phyloP scores from a whole-genome alignment of 2,329 filamentous ascomycete genomes.

The Tolypocladium guangdongense region DNA sequence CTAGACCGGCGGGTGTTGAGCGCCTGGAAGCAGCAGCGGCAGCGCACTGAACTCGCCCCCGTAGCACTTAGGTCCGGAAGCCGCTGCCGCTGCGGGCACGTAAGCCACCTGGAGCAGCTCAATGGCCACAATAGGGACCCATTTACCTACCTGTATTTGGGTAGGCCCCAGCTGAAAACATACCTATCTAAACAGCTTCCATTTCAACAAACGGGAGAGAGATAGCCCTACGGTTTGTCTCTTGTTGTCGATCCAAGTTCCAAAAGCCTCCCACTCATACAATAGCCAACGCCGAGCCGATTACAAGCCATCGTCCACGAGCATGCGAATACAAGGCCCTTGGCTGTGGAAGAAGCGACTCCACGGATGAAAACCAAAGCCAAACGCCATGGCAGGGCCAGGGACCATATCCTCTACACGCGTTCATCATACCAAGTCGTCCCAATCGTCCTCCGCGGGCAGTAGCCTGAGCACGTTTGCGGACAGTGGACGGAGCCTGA shows the following conservation, averaged over 20 bases:
- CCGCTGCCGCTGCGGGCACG: not conserved
- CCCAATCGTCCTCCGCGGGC: slow-evolving; percentile 8
- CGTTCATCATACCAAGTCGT: slow-evolving; percentile 7
- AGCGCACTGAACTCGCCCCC: not conserved
- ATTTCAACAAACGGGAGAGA: not conserved
- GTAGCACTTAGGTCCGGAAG: no score
- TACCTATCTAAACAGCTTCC: no score
- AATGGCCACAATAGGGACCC: not conserved
- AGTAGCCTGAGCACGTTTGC: not conserved
- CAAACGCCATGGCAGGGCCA: not conserved
- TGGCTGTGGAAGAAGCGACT: not conserved
- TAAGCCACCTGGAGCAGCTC: not conserved
- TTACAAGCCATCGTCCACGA: no score
- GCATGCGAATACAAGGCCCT: not conserved
- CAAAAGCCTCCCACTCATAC: no score
- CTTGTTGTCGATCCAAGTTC: not conserved
- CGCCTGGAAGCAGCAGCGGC: not conserved
- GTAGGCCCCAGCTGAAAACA: no score
- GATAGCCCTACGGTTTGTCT: not conserved
- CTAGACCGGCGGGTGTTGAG: not conserved
- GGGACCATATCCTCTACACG: not conserved
- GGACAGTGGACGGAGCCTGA: not conserved
- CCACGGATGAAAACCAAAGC: not conserved
- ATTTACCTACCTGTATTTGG: not conserved
- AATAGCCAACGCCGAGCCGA: not conserved